These are phyloP conservation scores for Yamadazyma tumulicola DNA, from an alignment of 805 yeast species.

Conservation along the genomic window DNA sequence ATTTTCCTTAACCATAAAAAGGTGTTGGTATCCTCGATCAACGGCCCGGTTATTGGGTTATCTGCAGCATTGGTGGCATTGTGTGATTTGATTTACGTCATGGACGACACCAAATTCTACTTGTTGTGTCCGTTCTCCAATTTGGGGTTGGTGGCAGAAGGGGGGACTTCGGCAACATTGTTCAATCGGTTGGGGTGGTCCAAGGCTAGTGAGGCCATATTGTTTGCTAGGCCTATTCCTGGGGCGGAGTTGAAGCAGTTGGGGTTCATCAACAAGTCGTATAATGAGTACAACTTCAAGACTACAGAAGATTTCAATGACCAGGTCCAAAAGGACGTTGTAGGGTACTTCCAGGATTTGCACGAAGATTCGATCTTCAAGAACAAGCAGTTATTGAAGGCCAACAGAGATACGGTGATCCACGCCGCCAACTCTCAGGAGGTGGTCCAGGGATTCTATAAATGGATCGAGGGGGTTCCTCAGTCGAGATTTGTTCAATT, in stretches of 20 bases:
- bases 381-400: constrained; percentile 40
- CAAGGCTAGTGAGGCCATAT: constrained; percentile 66
- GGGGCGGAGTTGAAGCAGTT: constrained; percentile 53
- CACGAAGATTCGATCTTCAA: constrained; percentile 40
- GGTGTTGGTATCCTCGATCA: constrained; percentile 66
- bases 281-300: constrained; percentile 33
- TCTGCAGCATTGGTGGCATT: constrained; percentile 70
- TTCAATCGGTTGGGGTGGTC: constrained; percentile 70
- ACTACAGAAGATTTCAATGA: constrained; percentile 42
- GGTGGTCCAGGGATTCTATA: constrained; percentile 61
- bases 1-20: constrained; percentile 69
- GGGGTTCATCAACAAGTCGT: constrained; percentile 64
- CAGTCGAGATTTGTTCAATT: constrained; percentile 60
- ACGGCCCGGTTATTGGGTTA: constrained; percentile 86
- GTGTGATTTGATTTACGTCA: constrained; percentile 73
- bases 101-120: constrained; percentile 52
- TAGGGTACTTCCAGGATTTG: constrained; percentile 36
- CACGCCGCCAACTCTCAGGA: constrained; percentile 61
- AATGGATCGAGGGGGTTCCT: constrained; percentile 73
- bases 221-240: constrained; percentile 62
- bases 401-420: constrained; percentile 32
- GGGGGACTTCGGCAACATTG: constrained; percentile 67
- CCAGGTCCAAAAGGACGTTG: constrained; percentile 32
- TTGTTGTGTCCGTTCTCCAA: constrained; percentile 76
- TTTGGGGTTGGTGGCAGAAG: constrained; percentile 81